Percentiles rank a stretch among this genome's conserved stretches.
Conservation (phyloP, 2,329 filamentous ascomycete genomes). For the Aureobasidium namibiae region DNA sequence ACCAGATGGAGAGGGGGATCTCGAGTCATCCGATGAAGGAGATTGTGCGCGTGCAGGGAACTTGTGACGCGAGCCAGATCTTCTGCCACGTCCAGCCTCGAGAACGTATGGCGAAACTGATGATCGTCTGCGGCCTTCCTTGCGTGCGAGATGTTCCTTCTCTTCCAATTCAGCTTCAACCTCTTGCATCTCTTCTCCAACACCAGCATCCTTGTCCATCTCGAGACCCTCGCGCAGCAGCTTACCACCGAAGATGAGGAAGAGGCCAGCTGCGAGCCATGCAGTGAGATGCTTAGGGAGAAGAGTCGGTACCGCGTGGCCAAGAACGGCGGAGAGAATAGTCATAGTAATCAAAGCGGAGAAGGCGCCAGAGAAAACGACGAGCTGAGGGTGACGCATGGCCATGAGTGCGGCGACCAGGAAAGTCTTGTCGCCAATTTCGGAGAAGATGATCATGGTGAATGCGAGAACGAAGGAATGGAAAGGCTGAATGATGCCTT, state of each 20-base stretch:
- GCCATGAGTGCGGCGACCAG: slow-evolving; percentile 96
- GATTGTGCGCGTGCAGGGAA: slow-evolving; percentile 17
- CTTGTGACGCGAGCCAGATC: slow-evolving; percentile 46
- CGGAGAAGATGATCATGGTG: slow-evolving; percentile 95
- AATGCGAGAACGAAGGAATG: slow-evolving; percentile 90
- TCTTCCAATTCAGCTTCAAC: slow-evolving; percentile 90
- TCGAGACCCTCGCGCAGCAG: slow-evolving; percentile 64
- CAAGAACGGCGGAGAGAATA: slow-evolving; percentile 81
- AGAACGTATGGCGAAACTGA: slow-evolving; percentile 63
- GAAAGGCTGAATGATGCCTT: slow-evolving; percentile 64
- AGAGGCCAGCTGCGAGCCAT: slow-evolving; percentile 74
- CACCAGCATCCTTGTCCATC: slow-evolving; percentile 84
- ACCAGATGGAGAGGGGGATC: slow-evolving; percentile 12
- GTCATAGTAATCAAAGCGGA: slow-evolving; percentile 90
- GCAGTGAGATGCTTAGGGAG: slow-evolving; percentile 88
- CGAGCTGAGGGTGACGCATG: slow-evolving; percentile 89
- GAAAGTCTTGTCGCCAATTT: slow-evolving; percentile 98
- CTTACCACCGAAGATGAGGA: slow-evolving; percentile 65
- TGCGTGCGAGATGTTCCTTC: slow-evolving; percentile 70
- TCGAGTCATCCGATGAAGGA: slow-evolving; percentile 7
- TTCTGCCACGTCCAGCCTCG: slow-evolving; percentile 70
- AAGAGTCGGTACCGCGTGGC: slow-evolving; percentile 82
- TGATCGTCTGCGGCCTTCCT: slow-evolving; percentile 54
- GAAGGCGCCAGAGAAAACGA: slow-evolving; percentile 94
- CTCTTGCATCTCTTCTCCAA: slow-evolving; percentile 95